Evolutionary conservation across 768 basidiomycete species (phyloP).

Genomic region (Boletus vinaceobasis): DNA sequence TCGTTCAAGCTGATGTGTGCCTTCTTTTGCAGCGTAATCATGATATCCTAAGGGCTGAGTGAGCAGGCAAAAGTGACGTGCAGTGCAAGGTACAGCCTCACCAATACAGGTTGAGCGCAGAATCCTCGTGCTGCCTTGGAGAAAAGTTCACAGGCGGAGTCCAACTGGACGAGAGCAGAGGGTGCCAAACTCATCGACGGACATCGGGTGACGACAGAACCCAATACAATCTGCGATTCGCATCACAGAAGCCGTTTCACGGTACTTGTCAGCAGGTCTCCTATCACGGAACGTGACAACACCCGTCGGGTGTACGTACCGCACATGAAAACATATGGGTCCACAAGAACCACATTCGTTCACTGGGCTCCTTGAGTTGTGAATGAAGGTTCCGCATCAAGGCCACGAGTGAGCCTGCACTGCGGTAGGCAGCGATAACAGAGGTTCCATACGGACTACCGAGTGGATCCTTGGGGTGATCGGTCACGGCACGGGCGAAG

Average conservation of each 20-base stretch:
- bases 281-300: constrained; percentile 9
- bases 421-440: constrained; percentile 71
- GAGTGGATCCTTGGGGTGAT: constrained; percentile 70
- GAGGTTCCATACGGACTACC: constrained; percentile 71
- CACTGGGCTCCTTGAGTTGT: constrained; percentile 59
- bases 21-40: constrained; percentile 60
- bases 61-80: constrained; percentile 5
- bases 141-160: constrained; percentile 73
- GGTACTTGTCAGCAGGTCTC: constrained; percentile 10
- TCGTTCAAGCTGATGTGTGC: constrained; percentile 64
- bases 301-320: constrained; percentile 36
- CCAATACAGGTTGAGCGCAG: constrained; percentile 61
- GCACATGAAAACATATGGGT: constrained; percentile 57
- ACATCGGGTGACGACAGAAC: constrained; percentile 73
- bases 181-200: constrained; percentile 77
- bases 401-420: constrained; percentile 67
- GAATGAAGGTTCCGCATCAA: constrained; percentile 66
- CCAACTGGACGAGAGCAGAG: constrained; percentile 68
- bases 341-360: constrained; percentile 59
- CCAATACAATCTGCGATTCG: constrained; percentile 53
- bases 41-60: constrained; percentile 47
- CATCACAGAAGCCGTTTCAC: constrained; percentile 5
- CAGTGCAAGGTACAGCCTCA: constrained; percentile 28
- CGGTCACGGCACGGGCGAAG: constrained; percentile 69
- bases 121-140: constrained; percentile 66